Evolutionary conservation across 2,329 filamentous ascomycete species (phyloP).

Genomic region (Phialophora macrospora): DNA sequence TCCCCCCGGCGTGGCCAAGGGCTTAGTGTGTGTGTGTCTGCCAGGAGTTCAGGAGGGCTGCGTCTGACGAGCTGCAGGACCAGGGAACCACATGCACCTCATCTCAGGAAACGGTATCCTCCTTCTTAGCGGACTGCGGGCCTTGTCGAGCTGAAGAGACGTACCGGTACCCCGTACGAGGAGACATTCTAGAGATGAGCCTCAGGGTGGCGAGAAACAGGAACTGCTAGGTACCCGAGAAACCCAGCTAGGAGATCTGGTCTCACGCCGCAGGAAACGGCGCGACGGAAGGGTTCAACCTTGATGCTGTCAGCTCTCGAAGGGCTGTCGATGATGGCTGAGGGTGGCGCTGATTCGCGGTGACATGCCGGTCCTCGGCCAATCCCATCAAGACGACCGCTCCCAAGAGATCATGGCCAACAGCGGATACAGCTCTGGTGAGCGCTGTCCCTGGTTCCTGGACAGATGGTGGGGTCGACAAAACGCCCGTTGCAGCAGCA

Average conservation of each 20-base stretch:
- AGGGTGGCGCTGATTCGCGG: slow-evolving; percentile 22
- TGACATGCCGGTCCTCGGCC: background rate
- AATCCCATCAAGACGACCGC: slow-evolving; percentile 15
- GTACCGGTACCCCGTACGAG: background rate
- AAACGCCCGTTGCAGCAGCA: background rate
- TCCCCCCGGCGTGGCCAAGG: background rate
- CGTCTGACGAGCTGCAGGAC: background rate
- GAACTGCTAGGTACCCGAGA: background rate
- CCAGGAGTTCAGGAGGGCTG: background rate
- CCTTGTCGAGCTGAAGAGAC: slow-evolving; percentile 5
- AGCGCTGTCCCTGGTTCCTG: slow-evolving; percentile 23
- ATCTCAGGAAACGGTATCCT: background rate
- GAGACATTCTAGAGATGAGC: background rate
- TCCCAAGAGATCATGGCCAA: slow-evolving; percentile 11
- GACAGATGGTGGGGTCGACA: slow-evolving; percentile 15
- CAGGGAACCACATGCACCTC: background rate
- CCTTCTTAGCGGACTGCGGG: background rate
- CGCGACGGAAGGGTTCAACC: slow-evolving; percentile 3
- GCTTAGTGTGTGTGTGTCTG: background rate
- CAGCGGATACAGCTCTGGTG: slow-evolving; percentile 1
- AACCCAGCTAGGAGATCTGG: background rate
- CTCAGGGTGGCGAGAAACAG: slow-evolving; percentile 1
- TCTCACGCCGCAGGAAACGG: background rate
- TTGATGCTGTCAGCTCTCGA: slow-evolving; percentile 13
- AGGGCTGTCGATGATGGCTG: background rate